Percentiles rank a stretch among this genome's conserved stretches.
These are phyloP conservation scores for Sclerotiophoma versabilis DNA, from an alignment of 2,329 filamentous ascomycete genomes.

Conservation along the genomic window DNA sequence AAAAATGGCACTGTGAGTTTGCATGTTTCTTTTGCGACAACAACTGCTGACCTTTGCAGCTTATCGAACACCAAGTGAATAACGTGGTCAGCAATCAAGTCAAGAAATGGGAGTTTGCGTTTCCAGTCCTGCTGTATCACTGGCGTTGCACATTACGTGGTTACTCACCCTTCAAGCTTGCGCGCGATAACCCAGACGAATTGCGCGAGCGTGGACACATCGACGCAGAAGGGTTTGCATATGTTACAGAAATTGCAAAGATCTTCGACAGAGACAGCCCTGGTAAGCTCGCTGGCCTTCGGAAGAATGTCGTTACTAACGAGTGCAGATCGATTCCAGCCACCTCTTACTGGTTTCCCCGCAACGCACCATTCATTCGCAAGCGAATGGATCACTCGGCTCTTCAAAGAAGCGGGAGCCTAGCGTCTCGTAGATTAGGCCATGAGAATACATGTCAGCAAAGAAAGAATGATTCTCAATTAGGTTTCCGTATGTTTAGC, in stretches of 20 bases:
- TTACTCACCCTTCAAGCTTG: constrained; percentile 44
- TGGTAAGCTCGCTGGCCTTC: constrained; percentile 29
- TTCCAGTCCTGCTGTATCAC: constrained; percentile 41
- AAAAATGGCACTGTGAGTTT: constrained; percentile 46
- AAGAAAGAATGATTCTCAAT: neutral
- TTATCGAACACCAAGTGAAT: constrained; percentile 42
- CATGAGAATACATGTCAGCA: constrained; percentile 7
- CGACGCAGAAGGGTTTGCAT: constrained; percentile 41
- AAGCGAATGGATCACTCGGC: constrained; percentile 43
- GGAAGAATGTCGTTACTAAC: constrained; percentile 12
- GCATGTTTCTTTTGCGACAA: neutral
- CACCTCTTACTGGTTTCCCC: constrained; percentile 37
- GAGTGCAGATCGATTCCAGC: constrained; percentile 37
- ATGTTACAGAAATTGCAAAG: constrained; percentile 35
- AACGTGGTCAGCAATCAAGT: constrained; percentile 44
- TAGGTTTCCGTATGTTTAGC: constrained; percentile 8
- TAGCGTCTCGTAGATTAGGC: constrained; percentile 10
- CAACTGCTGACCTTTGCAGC: constrained; percentile 30
- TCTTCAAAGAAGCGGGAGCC: constrained; percentile 44
- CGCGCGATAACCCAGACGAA: constrained; percentile 46
- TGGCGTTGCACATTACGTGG: constrained; percentile 43
- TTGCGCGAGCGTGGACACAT: constrained; percentile 38
- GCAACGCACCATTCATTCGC: constrained; percentile 34
- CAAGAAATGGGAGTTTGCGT: constrained; percentile 46
- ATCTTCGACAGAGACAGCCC: constrained; percentile 35